Percentiles rank a stretch among this genome's conserved stretches.
Conservation (phyloP, 1,139 yeast species). For the Blastobotrys indianensis region DNA sequence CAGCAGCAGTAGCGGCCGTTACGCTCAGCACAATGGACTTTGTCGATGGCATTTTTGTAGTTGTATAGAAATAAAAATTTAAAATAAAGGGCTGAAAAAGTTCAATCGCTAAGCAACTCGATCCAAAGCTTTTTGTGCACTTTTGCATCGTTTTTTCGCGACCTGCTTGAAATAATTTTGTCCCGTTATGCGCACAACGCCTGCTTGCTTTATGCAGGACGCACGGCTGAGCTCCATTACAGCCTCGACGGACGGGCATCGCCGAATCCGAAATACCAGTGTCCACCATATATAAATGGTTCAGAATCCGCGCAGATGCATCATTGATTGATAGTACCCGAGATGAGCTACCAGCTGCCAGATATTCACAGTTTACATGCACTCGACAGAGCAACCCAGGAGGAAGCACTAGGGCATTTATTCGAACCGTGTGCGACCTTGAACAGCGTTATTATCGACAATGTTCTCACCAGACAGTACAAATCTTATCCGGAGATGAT, state of each 20-base stretch:
- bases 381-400: conserved; percentile 24
- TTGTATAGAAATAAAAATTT: neutral
- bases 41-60: conserved; percentile 29
- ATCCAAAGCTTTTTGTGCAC: no score
- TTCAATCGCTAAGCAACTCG: no score
- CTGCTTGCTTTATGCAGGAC: neutral
- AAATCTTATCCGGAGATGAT: conserved; percentile 45
- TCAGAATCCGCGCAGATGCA: no score
- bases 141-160: no score
- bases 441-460: conserved; percentile 39
- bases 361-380: conserved; percentile 15
- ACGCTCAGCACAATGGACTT: conserved; percentile 30
- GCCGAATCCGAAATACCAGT: neutral
- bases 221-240: conserved; percentile 3
- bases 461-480: conserved; percentile 23
- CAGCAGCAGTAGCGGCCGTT: conserved; percentile 29
- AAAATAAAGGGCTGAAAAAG: no score
- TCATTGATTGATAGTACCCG: neutral
- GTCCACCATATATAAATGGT: neutral
- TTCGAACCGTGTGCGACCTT: conserved; percentile 65
- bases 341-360: conserved; percentile 20
- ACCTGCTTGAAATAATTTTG: no score
- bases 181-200: no score
- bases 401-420: conserved; percentile 45
- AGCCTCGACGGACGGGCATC: neutral